Evolutionary conservation across 495 filamentous ascomycete species (phyloP), one percentile per base, ranked within the genome.

Genomic region (Tuber microsphaerosporum): DNA sequence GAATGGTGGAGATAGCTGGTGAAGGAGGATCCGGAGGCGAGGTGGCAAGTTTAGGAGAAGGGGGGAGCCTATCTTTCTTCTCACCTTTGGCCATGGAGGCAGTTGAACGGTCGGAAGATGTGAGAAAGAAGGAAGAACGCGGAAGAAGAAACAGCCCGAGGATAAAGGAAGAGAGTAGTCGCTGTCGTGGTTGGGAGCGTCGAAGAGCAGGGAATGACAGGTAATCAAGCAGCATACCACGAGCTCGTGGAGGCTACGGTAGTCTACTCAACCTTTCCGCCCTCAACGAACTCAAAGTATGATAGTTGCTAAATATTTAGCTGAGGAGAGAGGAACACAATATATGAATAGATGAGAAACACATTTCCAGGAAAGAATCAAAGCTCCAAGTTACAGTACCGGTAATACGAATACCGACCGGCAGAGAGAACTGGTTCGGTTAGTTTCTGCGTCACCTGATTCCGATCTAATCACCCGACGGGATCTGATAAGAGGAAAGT

Each of bases 1-100:
- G 74, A 44, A 81, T 61, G 71, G 75, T 72, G 7, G 78, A 81
- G 26, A 81, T 71, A 42, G 79, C 74, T n/a, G 78, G 79, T 19
- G 75, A 81, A 41, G 79, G 75, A 48, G 79, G 73, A 44, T 45
- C 72, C 34, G 16, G 56, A 17, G 73, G 65, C n/a, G 45, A 74
- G 71, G 78, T 45, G 72, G 69, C 31, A 71, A 75, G 42, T 37
- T 79, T 79, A 19, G 70, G 48, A 31, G 76, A 77, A 48, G 73
- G 73, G 56, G 77, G 45, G 51, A 75, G 77, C 73, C 78, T 79
- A 31, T 68, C 46, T 65, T 79, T 79, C 61, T 75, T 79, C 65
- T 75, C 78, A 12, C 44, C 73, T 42, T 73, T 71, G 45, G 77
- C 39, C 77, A 79, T 79, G 71, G 76, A 71, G 73, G 71, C 42